Percentiles rank a stretch among this genome's conserved stretches.
phyloP scores from a whole-genome alignment of 2,329 filamentous ascomycete genomes.

The Pestalotiopsis sp. region DNA sequence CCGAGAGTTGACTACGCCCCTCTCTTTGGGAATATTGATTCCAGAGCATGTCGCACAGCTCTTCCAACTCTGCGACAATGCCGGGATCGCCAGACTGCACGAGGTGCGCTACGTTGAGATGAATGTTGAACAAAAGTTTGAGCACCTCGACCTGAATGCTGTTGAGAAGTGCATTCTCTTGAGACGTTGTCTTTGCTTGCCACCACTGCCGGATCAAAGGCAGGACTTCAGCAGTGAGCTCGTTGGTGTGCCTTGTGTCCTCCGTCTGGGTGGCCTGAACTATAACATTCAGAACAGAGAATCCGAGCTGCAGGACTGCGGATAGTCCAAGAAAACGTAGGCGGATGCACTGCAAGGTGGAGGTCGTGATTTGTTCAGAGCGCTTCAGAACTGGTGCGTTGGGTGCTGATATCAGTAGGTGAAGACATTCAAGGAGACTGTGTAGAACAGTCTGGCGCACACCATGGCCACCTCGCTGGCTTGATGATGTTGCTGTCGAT shows the following conservation, averaged over 20 bases:
- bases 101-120: conserved; percentile 64
- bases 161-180: conserved; percentile 60
- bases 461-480: conserved; percentile 25
- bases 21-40: conserved; percentile 75
- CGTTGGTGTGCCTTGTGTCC: conserved; percentile 63
- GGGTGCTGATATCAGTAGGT: conserved; percentile 62
- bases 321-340: conserved; percentile 60
- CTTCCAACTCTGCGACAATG: conserved; percentile 56
- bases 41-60: conserved; percentile 73
- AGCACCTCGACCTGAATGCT: conserved; percentile 78
- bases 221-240: conserved; percentile 62
- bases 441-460: conserved; percentile 41
- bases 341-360: conserved; percentile 63
- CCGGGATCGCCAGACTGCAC: conserved; percentile 43
- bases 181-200: conserved; percentile 67
- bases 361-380: conserved; percentile 56
- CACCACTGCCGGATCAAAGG: conserved; percentile 77
- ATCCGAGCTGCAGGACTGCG: conserved; percentile 70
- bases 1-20: conserved; percentile 71
- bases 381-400: conserved; percentile 68
- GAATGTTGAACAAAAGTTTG: conserved; percentile 68
- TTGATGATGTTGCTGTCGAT: conserved; percentile 24
- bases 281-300: conserved; percentile 75
- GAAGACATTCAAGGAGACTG: conserved; percentile 67
- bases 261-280: conserved; percentile 70